These are phyloP conservation scores for Hirsutella thompsonii DNA, from an alignment of 2,329 filamentous ascomycete genomes.

Conservation along the genomic window DNA sequence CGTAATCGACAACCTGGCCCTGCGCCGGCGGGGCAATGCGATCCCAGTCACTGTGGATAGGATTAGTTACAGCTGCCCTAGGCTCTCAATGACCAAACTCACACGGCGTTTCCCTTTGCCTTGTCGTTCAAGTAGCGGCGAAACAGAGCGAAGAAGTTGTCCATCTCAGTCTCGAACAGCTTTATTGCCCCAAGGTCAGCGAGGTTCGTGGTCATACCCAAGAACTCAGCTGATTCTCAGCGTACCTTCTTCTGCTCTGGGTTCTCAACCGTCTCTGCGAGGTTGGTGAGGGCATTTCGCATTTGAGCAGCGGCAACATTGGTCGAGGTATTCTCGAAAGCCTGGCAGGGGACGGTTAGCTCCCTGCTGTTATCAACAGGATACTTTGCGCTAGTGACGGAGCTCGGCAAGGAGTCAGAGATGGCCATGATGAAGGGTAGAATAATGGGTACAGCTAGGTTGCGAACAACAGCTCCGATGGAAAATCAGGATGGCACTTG, in stretches of 20 bases:
- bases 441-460: no score
- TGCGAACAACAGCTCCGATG: no score
- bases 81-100: constrained; percentile 18
- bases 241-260: constrained; percentile 70
- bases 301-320: constrained; percentile 97
- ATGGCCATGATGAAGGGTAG: neutral
- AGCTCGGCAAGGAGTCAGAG: neutral
- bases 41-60: constrained; percentile 84
- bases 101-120: constrained; percentile 89
- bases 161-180: constrained; percentile 98
- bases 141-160: constrained; percentile 99
- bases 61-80: no score
- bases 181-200: constrained; percentile 15
- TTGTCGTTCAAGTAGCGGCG: constrained; percentile 97
- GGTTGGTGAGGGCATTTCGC: constrained; percentile 91
- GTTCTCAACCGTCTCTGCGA: constrained; percentile 82
- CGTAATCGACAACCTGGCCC: constrained; percentile 91
- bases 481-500: no score
- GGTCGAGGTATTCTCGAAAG: constrained; percentile 98
- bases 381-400: neutral
- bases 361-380: neutral
- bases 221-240: neutral
- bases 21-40: constrained; percentile 88
- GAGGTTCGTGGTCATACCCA: neutral
- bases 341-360: constrained; percentile 39